phyloP scores from a whole-genome alignment of 2,329 filamentous ascomycete species.

The Verticillium tricorpus region DNA sequence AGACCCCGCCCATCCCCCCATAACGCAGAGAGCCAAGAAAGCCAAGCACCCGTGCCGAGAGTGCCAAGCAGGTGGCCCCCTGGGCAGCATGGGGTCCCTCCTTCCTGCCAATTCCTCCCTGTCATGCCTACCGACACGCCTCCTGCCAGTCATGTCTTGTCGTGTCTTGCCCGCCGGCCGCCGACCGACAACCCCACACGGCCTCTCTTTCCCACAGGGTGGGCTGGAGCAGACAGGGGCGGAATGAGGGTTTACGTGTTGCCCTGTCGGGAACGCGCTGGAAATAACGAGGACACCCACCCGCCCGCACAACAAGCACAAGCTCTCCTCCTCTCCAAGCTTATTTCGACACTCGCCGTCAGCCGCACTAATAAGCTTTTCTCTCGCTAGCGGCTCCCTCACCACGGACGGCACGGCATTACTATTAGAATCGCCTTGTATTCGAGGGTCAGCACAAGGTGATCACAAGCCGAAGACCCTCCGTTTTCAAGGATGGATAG shows the following conservation, averaged over 20 bases:
- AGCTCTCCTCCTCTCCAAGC: conserved; percentile 7
- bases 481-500: too few species aligned
- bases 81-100: background rate
- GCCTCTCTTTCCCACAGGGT: background rate
- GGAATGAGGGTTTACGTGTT: conserved; percentile 5
- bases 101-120: background rate
- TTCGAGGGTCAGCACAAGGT: background rate
- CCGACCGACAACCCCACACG: background rate
- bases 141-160: background rate
- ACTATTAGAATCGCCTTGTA: background rate
- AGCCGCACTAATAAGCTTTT: conserved; percentile 1
- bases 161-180: background rate
- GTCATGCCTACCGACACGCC: background rate
- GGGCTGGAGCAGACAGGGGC: background rate
- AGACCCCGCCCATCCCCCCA: background rate
- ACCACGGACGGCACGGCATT: background rate
- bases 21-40: background rate
- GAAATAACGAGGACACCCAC: background rate
- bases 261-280: background rate
- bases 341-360: conserved; percentile 12
- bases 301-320: background rate
- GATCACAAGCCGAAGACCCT: background rate
- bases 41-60: conserved; percentile 2
- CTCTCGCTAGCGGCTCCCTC: background rate
- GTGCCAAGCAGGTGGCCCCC: conserved; percentile 1